These are phyloP conservation scores for Eimeria necatrix DNA, from an alignment of 169 alveolate genomes.

Conservation along the genomic window DNA sequence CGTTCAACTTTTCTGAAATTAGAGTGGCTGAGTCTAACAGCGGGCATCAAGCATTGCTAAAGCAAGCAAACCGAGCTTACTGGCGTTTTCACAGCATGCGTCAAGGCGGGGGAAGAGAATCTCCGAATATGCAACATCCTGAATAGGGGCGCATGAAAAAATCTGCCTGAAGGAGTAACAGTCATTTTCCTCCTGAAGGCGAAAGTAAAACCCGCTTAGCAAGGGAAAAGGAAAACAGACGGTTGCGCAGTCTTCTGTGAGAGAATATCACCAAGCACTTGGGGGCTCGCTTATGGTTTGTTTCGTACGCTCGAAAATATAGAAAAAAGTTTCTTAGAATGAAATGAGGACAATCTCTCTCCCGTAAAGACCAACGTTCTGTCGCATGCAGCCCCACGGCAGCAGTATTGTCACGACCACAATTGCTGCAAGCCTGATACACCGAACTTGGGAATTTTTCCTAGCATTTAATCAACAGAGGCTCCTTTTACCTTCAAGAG, in stretches of 20 bases:
- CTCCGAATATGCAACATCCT: background rate
- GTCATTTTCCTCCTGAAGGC: background rate
- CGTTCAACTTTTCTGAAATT: background rate
- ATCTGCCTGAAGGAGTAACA: background rate
- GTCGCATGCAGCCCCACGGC: constrained; percentile 48
- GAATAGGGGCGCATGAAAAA: background rate
- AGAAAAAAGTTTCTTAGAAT: background rate
- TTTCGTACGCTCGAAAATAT: background rate
- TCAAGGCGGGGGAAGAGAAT: constrained; percentile 10
- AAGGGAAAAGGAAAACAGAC: background rate
- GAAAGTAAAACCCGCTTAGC: too few species aligned
- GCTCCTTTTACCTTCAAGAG: too few species aligned
- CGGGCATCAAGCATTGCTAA: too few species aligned
- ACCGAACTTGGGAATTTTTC: too few species aligned
- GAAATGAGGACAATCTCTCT: too few species aligned
- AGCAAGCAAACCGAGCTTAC: background rate
- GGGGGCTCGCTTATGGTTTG: background rate
- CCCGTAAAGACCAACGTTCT: background rate
- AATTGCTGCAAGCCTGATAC: too few species aligned
- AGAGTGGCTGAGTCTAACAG: background rate
- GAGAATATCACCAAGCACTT: background rate
- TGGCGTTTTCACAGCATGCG: background rate
- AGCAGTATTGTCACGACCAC: too few species aligned
- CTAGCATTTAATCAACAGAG: too few species aligned
- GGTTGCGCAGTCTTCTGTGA: background rate